These are phyloP conservation scores for Striga asiatica DNA, from an alignment of 257 asterid genomes.

Conservation along the genomic window DNA sequence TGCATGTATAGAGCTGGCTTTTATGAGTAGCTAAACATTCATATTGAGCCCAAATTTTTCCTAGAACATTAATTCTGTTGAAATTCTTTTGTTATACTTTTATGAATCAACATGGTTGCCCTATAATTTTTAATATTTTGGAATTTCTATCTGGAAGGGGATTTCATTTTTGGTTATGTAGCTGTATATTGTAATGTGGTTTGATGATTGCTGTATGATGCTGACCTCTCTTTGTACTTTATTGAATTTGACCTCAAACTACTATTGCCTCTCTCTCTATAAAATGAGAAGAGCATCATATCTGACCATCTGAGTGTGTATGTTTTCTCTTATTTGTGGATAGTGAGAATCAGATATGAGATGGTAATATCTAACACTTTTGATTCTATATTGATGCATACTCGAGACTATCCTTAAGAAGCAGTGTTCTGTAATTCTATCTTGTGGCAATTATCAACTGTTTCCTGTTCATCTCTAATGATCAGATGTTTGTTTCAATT, in stretches of 20 bases:
- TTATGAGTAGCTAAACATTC: not conserved
- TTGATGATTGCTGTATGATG: not conserved
- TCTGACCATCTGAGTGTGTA: too few relatives aligned
- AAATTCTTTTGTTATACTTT: not conserved
- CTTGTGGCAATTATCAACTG: not conserved
- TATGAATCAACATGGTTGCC: not conserved
- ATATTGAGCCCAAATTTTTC: not conserved
- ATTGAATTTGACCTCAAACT: not conserved
- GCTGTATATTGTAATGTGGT: not conserved
- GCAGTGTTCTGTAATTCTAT: not conserved
- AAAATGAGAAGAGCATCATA: not conserved
- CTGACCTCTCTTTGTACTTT: not conserved
- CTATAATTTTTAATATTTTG: not conserved
- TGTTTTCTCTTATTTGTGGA: not conserved
- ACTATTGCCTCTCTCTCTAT: not conserved
- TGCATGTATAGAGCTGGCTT: not conserved
- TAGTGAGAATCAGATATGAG: not conserved
- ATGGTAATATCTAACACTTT: not conserved
- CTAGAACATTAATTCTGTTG: not conserved
- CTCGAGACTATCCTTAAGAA: not conserved
- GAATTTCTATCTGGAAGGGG: not conserved
- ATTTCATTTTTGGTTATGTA: not conserved
- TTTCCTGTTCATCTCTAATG: slow-evolving; percentile 4
- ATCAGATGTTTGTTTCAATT: slow-evolving; percentile 4
- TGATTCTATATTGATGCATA: not conserved